A percentile compares a stretch with the other conserved stretches of the same genome.
These are phyloP conservation scores for Boletus eberwhitei DNA, from an alignment of 768 basidiomycete genomes.

Conservation along the genomic window DNA sequence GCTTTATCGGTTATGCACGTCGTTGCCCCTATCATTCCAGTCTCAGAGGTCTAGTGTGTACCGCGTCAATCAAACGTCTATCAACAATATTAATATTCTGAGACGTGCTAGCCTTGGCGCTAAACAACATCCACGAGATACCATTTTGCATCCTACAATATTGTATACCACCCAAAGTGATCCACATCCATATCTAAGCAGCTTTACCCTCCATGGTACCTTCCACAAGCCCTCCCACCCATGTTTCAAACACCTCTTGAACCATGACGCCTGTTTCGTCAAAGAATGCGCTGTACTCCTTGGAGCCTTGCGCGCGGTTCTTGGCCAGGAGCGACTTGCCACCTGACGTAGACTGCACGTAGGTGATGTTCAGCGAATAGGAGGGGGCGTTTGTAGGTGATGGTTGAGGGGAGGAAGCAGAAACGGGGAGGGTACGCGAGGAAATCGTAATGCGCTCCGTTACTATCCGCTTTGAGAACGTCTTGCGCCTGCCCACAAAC, in stretches of 20 bases:
- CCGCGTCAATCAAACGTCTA: not conserved
- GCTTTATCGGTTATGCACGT: too few relatives aligned
- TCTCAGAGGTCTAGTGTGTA: too few relatives aligned
- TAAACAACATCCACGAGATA: slow-evolving; percentile 12
- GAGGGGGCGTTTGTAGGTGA: slow-evolving; percentile 51
- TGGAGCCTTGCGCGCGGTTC: slow-evolving; percentile 54
- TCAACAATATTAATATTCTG: not conserved
- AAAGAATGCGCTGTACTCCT: slow-evolving; percentile 72
- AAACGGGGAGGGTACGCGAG: slow-evolving; percentile 58
- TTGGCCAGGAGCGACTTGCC: slow-evolving; percentile 83
- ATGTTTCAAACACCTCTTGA: slow-evolving; percentile 68
- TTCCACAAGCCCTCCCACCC: slow-evolving; percentile 75
- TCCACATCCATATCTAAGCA: slow-evolving; percentile 29
- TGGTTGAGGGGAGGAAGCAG: slow-evolving; percentile 8
- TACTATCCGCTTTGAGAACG: slow-evolving; percentile 88
- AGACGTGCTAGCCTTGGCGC: not conserved
- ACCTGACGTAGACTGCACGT: slow-evolving; percentile 75
- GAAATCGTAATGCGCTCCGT: slow-evolving; percentile 84
- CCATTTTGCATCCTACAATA: slow-evolving; percentile 31
- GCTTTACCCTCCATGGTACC: slow-evolving; percentile 67
- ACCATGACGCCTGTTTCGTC: slow-evolving; percentile 78
- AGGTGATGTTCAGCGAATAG: slow-evolving; percentile 65
- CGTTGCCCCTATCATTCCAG: not conserved
- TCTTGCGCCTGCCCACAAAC: slow-evolving; percentile 88
- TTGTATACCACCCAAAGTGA: slow-evolving; percentile 13